phyloP scores from a whole-genome alignment of 2,329 filamentous ascomycete genomes.

The Trichoderma atrobrunneum region DNA sequence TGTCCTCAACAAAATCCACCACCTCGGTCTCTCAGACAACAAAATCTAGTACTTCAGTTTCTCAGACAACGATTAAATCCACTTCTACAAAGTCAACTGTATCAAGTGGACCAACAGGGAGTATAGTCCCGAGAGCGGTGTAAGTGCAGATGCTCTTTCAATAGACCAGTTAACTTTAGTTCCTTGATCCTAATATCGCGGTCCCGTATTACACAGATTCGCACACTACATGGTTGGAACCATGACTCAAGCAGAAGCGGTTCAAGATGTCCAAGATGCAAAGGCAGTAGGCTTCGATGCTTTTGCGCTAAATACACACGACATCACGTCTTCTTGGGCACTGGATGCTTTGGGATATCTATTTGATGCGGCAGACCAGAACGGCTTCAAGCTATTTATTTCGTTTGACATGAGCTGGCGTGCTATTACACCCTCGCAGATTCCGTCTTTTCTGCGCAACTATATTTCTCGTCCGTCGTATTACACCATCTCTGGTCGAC shows the following conservation, averaged over 20 bases:
- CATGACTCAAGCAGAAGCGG: not conserved
- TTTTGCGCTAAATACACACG: conserved; percentile 11
- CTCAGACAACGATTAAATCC: not conserved
- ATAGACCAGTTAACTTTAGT: not conserved
- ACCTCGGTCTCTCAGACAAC: not conserved
- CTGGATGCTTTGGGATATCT: not conserved
- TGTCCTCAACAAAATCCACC: not conserved
- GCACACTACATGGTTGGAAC: conserved; percentile 13
- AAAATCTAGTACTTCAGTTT: not conserved
- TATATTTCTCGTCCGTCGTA: conserved; percentile 9
- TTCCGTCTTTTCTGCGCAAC: not conserved
- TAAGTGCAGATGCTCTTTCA: not conserved
- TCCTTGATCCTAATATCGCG: not conserved
- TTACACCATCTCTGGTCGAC: not conserved
- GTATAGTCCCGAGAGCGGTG: conserved; percentile 6
- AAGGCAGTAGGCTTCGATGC: conserved; percentile 8
- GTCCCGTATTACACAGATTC: not conserved
- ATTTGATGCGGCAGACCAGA: not conserved
- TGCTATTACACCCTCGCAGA: not conserved
- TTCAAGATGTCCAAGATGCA: not conserved
- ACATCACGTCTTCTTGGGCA: conserved; percentile 8
- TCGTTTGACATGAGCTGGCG: conserved; percentile 15
- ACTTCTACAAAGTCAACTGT: conserved; percentile 3
- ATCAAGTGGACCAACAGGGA: not conserved
- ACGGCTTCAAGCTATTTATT: conserved; percentile 10